These are phyloP conservation scores for Barnettozyma botsteinii DNA, from an alignment of 805 yeast genomes.

Conservation along the genomic window DNA sequence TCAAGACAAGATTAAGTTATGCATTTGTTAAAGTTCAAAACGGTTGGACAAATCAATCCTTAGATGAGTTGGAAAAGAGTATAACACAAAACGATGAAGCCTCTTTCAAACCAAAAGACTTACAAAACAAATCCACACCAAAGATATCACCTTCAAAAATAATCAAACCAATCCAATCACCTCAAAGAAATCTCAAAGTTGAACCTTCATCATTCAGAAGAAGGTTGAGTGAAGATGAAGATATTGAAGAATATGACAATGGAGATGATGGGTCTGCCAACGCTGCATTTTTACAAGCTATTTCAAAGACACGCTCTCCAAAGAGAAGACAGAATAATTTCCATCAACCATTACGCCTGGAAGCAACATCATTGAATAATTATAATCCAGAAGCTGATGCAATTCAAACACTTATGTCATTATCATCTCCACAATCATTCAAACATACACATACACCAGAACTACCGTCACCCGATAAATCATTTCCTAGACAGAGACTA, in stretches of 20 bases:
- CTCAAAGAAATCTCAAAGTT: conserved; percentile 5
- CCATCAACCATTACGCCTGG: conserved; percentile 1
- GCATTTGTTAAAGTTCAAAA: conserved; percentile 35
- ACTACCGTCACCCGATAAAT: neutral
- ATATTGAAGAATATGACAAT: conserved; percentile 4
- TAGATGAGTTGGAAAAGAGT: conserved; percentile 25
- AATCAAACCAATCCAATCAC: conserved; percentile 7
- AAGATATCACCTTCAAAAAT: conserved; percentile 5
- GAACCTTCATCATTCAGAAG: conserved; percentile 12
- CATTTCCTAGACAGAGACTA: conserved; percentile 19
- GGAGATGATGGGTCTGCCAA: conserved; percentile 32
- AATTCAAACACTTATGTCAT: conserved; percentile 36
- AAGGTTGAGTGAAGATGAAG: conserved; percentile 4
- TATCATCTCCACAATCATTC: conserved; percentile 29
- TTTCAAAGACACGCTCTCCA: conserved; percentile 29
- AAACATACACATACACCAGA: conserved; percentile 6
- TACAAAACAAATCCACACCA: conserved; percentile 1
- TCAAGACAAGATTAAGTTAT: conserved; percentile 35
- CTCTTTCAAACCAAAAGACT: neutral
- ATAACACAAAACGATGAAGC: conserved; percentile 9
- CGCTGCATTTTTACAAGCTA: conserved; percentile 34
- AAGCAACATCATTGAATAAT: conserved; percentile 4
- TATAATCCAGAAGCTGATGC: conserved; percentile 34
- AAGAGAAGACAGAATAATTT: conserved; percentile 18
- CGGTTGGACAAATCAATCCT: conserved; percentile 26